Conservation (phyloP, 140 eudicot genomes). For the Ambrosia hybrid region DNA sequence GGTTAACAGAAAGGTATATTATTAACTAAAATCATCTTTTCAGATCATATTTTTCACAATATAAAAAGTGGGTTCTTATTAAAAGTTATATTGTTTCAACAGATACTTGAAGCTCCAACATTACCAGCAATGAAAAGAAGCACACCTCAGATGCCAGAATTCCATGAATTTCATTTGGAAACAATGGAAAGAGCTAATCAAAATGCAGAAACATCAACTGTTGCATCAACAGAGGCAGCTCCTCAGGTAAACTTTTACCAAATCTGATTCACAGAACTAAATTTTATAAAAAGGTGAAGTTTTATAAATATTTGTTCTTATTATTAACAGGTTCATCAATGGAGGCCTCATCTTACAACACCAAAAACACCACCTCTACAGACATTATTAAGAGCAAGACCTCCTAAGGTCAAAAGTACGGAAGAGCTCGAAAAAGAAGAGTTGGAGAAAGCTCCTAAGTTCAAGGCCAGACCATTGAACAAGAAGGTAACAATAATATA, state of each 20-base stretch:
- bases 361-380: too few species aligned
- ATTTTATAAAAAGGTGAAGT: too few species aligned
- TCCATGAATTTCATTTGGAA: conserved; percentile 90
- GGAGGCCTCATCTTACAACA: too few species aligned
- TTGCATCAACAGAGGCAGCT: conserved; percentile 49
- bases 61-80: background rate
- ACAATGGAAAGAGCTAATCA: conserved; percentile 87
- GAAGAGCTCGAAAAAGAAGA: conserved; percentile 79
- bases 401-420: conserved; percentile 59
- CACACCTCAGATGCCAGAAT: conserved; percentile 75
- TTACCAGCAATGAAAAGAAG: conserved; percentile 70
- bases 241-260: too few species aligned
- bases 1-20: conserved; percentile 83
- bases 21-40: background rate
- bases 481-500: conserved; percentile 54
- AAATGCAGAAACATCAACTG: conserved; percentile 65
- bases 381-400: conserved; percentile 69
- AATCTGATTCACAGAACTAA: too few species aligned
- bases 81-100: background rate
- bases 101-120: conserved; percentile 82
- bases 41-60: background rate
- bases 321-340: too few species aligned
- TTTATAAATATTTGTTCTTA: too few species aligned
- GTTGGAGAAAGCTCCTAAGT: conserved; percentile 80
- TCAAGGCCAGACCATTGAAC: conserved; percentile 92